Conservation (phyloP, 371 early-diverging fungal genomes). For the Syncephalastrum monosporum region DNA sequence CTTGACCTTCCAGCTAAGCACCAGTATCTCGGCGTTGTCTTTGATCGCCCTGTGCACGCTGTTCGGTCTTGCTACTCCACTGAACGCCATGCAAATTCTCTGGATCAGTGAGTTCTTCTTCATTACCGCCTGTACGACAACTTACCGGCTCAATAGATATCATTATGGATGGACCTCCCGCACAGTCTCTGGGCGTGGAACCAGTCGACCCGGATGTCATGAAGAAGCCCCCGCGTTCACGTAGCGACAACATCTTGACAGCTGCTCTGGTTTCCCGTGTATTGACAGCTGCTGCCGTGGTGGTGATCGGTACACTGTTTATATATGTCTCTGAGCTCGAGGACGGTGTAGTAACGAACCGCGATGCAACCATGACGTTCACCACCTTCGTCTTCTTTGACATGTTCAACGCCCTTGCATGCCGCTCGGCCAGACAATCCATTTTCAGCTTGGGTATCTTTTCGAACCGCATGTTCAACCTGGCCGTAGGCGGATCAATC, state of each 20-base stretch:
- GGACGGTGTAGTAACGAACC: conserved; percentile 72
- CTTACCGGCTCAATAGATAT: conserved; percentile 56
- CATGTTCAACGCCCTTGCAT: conserved; percentile 92
- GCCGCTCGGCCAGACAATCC: conserved; percentile 85
- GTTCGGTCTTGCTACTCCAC: conserved; percentile 85
- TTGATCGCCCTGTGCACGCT: conserved; percentile 86
- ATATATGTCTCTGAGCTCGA: conserved; percentile 79
- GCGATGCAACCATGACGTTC: conserved; percentile 96
- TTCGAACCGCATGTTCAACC: conserved; percentile 86
- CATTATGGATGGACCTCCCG: conserved; percentile 92
- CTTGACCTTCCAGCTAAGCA: conserved; percentile 86
- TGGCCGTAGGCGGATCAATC: conserved; percentile 79
- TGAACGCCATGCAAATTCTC: conserved; percentile 97
- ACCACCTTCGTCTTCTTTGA: conserved; percentile 96
- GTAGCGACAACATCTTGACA: conserved; percentile 76
- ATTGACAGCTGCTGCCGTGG: conserved; percentile 74
- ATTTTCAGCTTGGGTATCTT: conserved; percentile 78
- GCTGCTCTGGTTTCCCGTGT: conserved; percentile 74
- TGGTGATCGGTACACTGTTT: conserved; percentile 87
- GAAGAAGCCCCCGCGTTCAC: conserved; percentile 78
- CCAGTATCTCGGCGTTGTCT: conserved; percentile 80
- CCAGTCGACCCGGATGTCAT: conserved; percentile 82
- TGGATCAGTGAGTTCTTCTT: conserved; percentile 82
- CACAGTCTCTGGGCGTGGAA: conserved; percentile 89
- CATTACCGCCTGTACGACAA: neutral